Evolutionary conservation across 768 basidiomycete genomes (phyloP).

Genomic region (Brasilioporus rufonigricans): DNA sequence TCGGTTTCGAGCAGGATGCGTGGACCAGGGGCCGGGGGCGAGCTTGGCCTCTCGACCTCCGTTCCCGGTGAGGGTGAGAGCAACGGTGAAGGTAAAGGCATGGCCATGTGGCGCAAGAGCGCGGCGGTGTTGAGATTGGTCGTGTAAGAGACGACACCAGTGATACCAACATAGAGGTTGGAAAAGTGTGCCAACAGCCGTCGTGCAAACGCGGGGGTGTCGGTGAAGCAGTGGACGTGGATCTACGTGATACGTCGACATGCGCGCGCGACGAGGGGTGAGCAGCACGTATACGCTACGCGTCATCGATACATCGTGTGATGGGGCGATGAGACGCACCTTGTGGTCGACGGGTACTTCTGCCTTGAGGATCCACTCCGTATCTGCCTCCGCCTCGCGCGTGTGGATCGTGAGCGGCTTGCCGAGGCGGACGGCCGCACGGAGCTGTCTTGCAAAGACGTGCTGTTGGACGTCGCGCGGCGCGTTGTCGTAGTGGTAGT

Average conservation of each 20-base stretch:
- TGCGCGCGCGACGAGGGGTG: conserved; percentile 21
- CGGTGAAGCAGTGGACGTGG: conserved; percentile 88
- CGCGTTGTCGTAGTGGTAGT: conserved; percentile 81
- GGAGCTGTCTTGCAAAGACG: conserved; percentile 68
- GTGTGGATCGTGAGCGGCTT: conserved; percentile 88
- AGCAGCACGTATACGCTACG: too few species aligned
- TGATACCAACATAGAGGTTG: conserved; percentile 81
- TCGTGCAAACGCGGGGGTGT: conserved; percentile 69
- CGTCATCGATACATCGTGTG: too few species aligned
- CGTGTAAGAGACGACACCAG: conserved; percentile 81
- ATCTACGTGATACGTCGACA: too few species aligned
- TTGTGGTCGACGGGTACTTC: conserved; percentile 70
- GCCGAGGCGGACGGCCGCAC: conserved; percentile 59
- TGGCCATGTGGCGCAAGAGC: too few species aligned
- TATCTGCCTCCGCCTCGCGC: conserved; percentile 81
- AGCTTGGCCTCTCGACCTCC: too few species aligned
- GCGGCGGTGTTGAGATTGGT: conserved; percentile 70
- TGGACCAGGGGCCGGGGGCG: too few species aligned
- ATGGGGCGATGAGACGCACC: conserved; percentile 32
- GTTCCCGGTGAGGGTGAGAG: too few species aligned
- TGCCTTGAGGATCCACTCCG: conserved; percentile 72
- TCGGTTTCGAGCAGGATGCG: too few species aligned
- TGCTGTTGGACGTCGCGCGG: conserved; percentile 65
- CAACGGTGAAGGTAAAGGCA: too few species aligned
- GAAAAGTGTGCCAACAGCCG: conserved; percentile 74